Conservation (phyloP, 2,329 filamentous ascomycete species). For the Exophiala mesophila region DNA sequence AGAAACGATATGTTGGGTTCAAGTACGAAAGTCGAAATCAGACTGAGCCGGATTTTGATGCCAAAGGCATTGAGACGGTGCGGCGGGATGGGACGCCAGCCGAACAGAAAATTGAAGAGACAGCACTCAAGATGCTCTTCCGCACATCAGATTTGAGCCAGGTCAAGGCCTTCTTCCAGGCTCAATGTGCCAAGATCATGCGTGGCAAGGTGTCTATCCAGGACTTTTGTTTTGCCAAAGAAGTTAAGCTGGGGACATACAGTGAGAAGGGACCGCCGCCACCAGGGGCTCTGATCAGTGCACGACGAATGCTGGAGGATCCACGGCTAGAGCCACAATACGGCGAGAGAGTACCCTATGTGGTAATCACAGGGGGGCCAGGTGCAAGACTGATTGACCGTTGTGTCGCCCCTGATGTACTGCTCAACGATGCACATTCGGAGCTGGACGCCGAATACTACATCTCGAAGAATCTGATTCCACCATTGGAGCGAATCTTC, state of each 20-base stretch:
- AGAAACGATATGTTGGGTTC: slow-evolving; percentile 97
- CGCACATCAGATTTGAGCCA: slow-evolving; percentile 82
- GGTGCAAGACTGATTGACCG: slow-evolving; percentile 82
- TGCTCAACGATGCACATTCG: slow-evolving; percentile 70
- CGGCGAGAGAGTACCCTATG: slow-evolving; percentile 90
- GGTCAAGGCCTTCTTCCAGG: slow-evolving; percentile 85
- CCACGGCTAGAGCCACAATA: slow-evolving; percentile 86
- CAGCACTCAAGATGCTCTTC: slow-evolving; percentile 81
- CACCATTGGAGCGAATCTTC: slow-evolving; percentile 92
- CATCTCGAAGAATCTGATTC: slow-evolving; percentile 91
- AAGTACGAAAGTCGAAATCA: slow-evolving; percentile 83
- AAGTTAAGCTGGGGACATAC: slow-evolving; percentile 87
- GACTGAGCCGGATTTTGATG: slow-evolving; percentile 80
- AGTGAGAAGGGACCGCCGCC: slow-evolving; percentile 73
- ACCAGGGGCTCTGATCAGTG: slow-evolving; percentile 82
- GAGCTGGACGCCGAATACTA: slow-evolving; percentile 94
- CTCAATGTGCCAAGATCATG: slow-evolving; percentile 90
- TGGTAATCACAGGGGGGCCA: slow-evolving; percentile 83
- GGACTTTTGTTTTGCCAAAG: slow-evolving; percentile 91
- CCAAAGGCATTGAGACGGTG: slow-evolving; percentile 97
- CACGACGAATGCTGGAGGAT: slow-evolving; percentile 79
- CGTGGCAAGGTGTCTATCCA: slow-evolving; percentile 80
- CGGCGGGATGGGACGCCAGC: slow-evolving; percentile 90
- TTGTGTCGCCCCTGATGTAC: slow-evolving; percentile 78
- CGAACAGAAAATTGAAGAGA: slow-evolving; percentile 95